Evolutionary conservation across 371 early-diverging fungal species (phyloP), one percentile per base, ranked within the genome.

Genomic region (Cokeromyces recurvatus): DNA sequence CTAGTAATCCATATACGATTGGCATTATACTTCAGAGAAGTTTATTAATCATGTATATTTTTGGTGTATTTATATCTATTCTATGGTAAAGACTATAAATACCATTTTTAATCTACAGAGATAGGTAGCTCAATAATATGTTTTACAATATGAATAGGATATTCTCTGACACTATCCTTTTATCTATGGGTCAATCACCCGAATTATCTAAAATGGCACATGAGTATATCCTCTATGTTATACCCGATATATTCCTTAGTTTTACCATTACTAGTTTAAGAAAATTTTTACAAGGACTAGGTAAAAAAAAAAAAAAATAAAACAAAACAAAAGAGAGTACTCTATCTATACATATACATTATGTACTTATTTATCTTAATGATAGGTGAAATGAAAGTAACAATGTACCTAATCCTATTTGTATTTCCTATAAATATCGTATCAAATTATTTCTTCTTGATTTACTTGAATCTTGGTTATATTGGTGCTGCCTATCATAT

Each of bases 1-100:
- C 69, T 12, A 29, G 39, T 11, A 43, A 73, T 20, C 55, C 57
- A 12, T 51, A 47, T 3, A 66, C 65, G 0, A 46, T 66, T 10
- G 73, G 73, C 2, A 48, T 64, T 3, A 73, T 73, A 17, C 39
- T 73, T 3, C 73, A 73, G 43, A 25, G 73, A 32, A 59, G 59
- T 4, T 22, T 73, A 9, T 10, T 57, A 2, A 64, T 73, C 24
- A 53, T 66, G 50, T 57, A 55, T 11, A 9, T 62, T 5, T 48
- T 66, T 22, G 53, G 60, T 14, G 31, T 47, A 17, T 46, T 64
- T 2, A 42, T 69, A 11, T 21, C 53, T 3, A 14, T 56, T 11
- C n/a, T 61, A 9, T 67, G 72, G 67, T 58, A 64, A 51, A 21
- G 5, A 35, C 19, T 17, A n/a, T n/a, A n/a, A n/a, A n/a, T n/a